Conservation (phyloP, 352 stramenopile genomes). For the Globisporangium canariense region DNA sequence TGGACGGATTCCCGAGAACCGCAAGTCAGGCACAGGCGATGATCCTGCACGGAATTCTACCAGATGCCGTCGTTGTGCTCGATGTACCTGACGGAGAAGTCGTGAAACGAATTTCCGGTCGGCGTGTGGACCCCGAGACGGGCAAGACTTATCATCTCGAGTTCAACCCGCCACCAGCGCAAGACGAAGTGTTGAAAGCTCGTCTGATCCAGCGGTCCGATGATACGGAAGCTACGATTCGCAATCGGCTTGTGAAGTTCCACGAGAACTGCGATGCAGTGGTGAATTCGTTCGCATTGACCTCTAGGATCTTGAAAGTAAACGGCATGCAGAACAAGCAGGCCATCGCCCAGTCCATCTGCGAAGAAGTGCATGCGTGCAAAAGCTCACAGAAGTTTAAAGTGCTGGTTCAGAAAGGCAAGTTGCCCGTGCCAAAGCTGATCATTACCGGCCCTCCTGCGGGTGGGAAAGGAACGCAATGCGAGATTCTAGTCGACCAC, state of each 20-base stretch:
- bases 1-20: constrained; percentile 92
- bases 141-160: constrained; percentile 96
- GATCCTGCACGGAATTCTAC: constrained; percentile 73
- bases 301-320: constrained; percentile 35
- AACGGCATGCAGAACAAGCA: constrained; percentile 50
- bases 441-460: constrained; percentile 91
- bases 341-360: constrained; percentile 29
- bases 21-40: constrained; percentile 80
- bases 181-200: constrained; percentile 55
- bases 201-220: constrained; percentile 88
- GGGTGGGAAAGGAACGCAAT: constrained; percentile 94
- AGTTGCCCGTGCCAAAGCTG: constrained; percentile 33
- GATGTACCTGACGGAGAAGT: constrained; percentile 94
- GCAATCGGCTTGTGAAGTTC: constrained; percentile 85
- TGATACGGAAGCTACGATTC: constrained; percentile 91
- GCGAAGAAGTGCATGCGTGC: constrained; percentile 29
- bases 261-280: constrained; percentile 72
- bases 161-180: constrained; percentile 90
- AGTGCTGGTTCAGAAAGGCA: constrained; percentile 26
- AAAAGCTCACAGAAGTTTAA: constrained; percentile 43
- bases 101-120: constrained; percentile 94
- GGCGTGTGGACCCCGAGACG: constrained; percentile 92
- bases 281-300: constrained; percentile 30
- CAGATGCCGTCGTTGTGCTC: constrained; percentile 91
- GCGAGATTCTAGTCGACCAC: constrained; percentile 83